Conservation (phyloP, 805 yeast species). For the Candida qinlingensis region DNA sequence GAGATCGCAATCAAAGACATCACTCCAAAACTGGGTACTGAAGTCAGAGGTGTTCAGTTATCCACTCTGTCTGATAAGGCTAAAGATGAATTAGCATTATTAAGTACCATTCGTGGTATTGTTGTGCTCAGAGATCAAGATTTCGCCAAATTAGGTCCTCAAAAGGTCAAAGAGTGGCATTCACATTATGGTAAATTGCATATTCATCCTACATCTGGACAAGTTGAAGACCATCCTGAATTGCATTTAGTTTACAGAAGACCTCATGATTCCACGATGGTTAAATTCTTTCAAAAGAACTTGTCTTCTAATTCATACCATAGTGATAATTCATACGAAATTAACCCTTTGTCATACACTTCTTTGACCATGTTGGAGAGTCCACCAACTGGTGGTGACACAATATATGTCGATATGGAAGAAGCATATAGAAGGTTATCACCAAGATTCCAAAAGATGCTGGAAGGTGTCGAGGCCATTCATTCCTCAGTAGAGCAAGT, state of each 20-base stretch:
- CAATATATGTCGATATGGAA: slow-evolving; percentile 47
- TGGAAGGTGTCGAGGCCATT: slow-evolving; percentile 40
- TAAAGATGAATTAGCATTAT: slow-evolving; percentile 63
- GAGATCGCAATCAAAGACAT: slow-evolving; percentile 20
- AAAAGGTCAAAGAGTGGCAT: slow-evolving; percentile 44
- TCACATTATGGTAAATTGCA: slow-evolving; percentile 62
- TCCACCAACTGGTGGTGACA: slow-evolving; percentile 49
- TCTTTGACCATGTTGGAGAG: slow-evolving; percentile 47
- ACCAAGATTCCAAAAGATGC: slow-evolving; percentile 40
- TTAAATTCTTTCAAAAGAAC: slow-evolving; percentile 5
- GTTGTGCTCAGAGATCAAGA: slow-evolving; percentile 61
- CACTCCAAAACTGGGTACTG: slow-evolving; percentile 66
- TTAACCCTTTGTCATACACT: slow-evolving; percentile 52
- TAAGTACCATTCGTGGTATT: slow-evolving; percentile 62
- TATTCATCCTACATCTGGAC: slow-evolving; percentile 68
- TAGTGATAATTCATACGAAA: slow-evolving; percentile 51
- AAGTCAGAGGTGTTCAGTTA: slow-evolving; percentile 52
- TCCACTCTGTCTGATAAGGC: slow-evolving; percentile 46
- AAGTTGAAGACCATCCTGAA: slow-evolving; percentile 53
- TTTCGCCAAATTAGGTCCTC: slow-evolving; percentile 47
- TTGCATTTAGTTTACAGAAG: slow-evolving; percentile 46
- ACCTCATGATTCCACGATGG: slow-evolving; percentile 10
- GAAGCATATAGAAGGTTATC: slow-evolving; percentile 50
- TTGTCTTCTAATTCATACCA: slow-evolving; percentile 35
- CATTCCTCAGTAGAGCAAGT: slow-evolving; percentile 39